A percentile compares a stretch with the other conserved stretches of the same genome.
Evolutionary conservation across 768 basidiomycete genomes (phyloP).

Genomic region (Nidula microcarpa): DNA sequence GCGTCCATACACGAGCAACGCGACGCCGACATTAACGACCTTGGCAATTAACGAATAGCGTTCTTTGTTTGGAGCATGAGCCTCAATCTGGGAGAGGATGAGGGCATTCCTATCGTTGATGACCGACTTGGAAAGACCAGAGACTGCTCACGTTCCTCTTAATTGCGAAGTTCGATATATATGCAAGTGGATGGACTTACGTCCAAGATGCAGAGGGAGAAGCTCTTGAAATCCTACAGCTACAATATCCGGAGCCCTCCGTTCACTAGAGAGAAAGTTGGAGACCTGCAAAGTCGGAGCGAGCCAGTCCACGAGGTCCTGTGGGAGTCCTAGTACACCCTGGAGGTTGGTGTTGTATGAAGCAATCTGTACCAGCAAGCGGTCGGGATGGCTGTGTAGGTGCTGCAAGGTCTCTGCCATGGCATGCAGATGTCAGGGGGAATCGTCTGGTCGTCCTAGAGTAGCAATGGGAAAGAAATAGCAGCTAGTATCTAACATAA

Average conservation of each 20-base stretch:
- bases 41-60: conserved; percentile 76
- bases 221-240: conserved; percentile 95
- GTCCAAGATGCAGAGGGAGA: conserved; percentile 81
- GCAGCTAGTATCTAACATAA: too few species aligned
- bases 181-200: conserved; percentile 43
- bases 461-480: too few species aligned
- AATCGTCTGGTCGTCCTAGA: too few species aligned
- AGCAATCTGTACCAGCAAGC: conserved; percentile 72
- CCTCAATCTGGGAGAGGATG: conserved; percentile 73
- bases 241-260: conserved; percentile 77
- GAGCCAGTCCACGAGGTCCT: conserved; percentile 92
- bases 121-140: conserved; percentile 70
- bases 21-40: conserved; percentile 83
- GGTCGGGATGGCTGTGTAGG: conserved; percentile 14
- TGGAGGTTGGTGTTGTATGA: conserved; percentile 93
- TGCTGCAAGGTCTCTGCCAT: neutral
- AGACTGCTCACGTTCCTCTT: conserved; percentile 42
- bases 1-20: conserved; percentile 81
- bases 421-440: too few species aligned
- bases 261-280: conserved; percentile 59
- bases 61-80: conserved; percentile 68
- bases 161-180: neutral
- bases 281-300: conserved; percentile 78
- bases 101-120: conserved; percentile 66
- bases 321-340: conserved; percentile 66